A percentile compares a stretch with the other conserved stretches of the same genome.
These are phyloP conservation scores for Acorus gramineus DNA, from an alignment of 106 monocot genomes.

Conservation along the genomic window DNA sequence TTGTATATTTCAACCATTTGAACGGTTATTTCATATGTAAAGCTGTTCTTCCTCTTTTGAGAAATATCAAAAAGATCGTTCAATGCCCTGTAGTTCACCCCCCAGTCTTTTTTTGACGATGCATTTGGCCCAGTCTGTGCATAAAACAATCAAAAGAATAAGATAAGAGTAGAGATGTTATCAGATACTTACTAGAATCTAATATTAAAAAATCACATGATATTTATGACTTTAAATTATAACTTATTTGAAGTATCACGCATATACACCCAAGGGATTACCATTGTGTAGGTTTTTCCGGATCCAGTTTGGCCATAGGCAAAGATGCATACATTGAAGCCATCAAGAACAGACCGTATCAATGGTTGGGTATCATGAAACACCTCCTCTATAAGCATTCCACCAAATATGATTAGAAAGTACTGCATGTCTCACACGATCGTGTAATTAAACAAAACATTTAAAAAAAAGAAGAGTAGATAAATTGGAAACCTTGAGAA, in stretches of 20 bases:
- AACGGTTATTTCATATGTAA: constrained; percentile 70
- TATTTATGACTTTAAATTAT: not conserved
- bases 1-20: constrained; percentile 99
- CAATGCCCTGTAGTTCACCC: constrained; percentile 87
- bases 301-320: constrained; percentile 99
- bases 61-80: constrained; percentile 83
- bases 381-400: constrained; percentile 41
- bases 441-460: too few relatives aligned
- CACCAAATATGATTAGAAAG: too few relatives aligned
- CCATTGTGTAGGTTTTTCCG: constrained; percentile 98
- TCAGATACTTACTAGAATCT: not conserved
- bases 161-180: not conserved
- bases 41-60: constrained; percentile 43
- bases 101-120: constrained; percentile 69
- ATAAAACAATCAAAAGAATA: not conserved
- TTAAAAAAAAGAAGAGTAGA: too few relatives aligned
- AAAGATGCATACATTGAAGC: constrained; percentile 95
- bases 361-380: constrained; percentile 83
- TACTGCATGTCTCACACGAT: too few relatives aligned
- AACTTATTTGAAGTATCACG: not conserved
- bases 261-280: constrained; percentile 13
- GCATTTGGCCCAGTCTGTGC: constrained; percentile 67
- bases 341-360: constrained; percentile 90
- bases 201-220: not conserved
- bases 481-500: constrained; percentile 56